These are phyloP conservation scores for Panaeolus cyanescens DNA, from an alignment of 768 basidiomycete genomes.

Conservation along the genomic window DNA sequence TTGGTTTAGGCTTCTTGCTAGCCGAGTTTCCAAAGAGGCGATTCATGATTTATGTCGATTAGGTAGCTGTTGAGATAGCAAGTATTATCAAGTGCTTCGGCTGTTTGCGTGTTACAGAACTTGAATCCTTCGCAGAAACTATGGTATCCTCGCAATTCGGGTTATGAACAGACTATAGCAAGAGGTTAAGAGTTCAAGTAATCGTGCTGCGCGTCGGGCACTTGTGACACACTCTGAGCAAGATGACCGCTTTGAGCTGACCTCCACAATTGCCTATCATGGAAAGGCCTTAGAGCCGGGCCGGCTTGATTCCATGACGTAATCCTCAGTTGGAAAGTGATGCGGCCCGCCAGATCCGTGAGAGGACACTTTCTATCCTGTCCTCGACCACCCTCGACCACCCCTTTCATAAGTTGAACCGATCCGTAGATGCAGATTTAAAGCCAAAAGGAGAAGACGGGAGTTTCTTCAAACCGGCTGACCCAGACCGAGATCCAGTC, in stretches of 20 bases:
- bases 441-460: not conserved
- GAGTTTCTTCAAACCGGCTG: not conserved
- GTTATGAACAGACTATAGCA: too few species aligned
- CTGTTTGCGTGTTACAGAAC: too few species aligned
- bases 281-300: not conserved
- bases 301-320: not conserved
- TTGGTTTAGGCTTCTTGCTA: slow-evolving; percentile 82
- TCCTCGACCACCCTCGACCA: not conserved
- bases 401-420: not conserved
- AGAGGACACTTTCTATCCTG: not conserved
- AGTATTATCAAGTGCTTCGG: not conserved
- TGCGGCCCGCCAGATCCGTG: not conserved
- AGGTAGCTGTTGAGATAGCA: not conserved
- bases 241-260: not conserved
- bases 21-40: slow-evolving; percentile 79
- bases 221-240: not conserved
- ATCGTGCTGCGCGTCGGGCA: not conserved
- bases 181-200: too few species aligned
- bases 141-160: too few species aligned
- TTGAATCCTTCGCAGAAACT: too few species aligned
- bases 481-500: not conserved
- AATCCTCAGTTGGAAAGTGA: not conserved
- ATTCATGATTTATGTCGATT: slow-evolving; percentile 55
- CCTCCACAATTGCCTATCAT: slow-evolving; percentile 1
- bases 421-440: not conserved